These are phyloP conservation scores for Polychytrium aggregatum DNA, from an alignment of 192 early-diverging fungal genomes.

Conservation along the genomic window DNA sequence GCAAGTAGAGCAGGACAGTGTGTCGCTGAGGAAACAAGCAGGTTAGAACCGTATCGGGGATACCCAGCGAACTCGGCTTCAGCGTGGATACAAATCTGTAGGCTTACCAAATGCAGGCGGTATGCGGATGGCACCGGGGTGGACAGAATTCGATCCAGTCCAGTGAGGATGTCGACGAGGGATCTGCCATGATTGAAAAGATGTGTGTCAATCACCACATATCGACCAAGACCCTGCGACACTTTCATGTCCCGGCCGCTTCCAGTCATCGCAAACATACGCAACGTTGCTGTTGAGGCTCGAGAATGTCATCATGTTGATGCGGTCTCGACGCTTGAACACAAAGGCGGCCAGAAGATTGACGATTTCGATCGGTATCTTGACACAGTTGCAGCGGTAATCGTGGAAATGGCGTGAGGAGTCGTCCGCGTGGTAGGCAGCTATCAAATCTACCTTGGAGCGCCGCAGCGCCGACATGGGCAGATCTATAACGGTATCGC, in stretches of 20 bases:
- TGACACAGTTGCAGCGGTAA: too few species aligned
- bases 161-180: conserved; percentile 3
- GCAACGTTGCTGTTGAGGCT: background rate
- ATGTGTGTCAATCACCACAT: background rate
- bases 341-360: background rate
- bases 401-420: too few species aligned
- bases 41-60: too few species aligned
- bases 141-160: conserved; percentile 54
- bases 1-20: conserved; percentile 44
- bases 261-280: background rate
- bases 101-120: conserved; percentile 56
- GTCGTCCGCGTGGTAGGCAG: too few species aligned
- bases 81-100: too few species aligned
- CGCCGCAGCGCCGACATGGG: background rate
- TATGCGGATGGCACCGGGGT: conserved; percentile 63
- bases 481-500: background rate
- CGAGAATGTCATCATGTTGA: background rate
- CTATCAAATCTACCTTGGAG: too few species aligned
- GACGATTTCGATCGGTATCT: too few species aligned
- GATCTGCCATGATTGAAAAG: background rate
- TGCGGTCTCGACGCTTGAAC: background rate
- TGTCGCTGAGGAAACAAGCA: too few species aligned
- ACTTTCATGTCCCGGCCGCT: background rate
- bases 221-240: background rate
- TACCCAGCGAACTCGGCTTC: too few species aligned